A percentile compares a stretch with the other conserved stretches of the same genome.
phyloP scores from a whole-genome alignment of 1,139 yeast species.

The Kodamaea plutei region DNA sequence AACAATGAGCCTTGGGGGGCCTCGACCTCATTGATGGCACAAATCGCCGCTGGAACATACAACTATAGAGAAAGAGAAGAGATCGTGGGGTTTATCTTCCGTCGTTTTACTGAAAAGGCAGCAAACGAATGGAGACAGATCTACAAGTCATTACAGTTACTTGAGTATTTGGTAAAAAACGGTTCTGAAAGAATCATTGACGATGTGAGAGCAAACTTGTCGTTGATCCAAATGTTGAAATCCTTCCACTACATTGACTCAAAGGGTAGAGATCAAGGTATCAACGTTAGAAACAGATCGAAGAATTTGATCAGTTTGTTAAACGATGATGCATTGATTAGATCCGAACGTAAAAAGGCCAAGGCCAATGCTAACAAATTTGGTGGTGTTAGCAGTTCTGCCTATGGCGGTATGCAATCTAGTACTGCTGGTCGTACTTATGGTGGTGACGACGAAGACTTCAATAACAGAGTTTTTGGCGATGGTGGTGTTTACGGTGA shows the following conservation, averaged over 20 bases:
- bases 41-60: constrained; percentile 92
- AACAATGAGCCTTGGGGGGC: constrained; percentile 99
- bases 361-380: constrained; percentile 79
- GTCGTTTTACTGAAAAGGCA: constrained; percentile 89
- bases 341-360: constrained; percentile 86
- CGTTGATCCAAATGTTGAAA: constrained; percentile 82
- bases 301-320: constrained; percentile 68
- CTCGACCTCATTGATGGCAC: constrained; percentile 84
- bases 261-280: constrained; percentile 94
- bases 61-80: constrained; percentile 81
- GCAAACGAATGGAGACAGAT: constrained; percentile 99
- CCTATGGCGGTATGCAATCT: constrained; percentile 45
- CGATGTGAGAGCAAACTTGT: constrained; percentile 82
- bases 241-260: constrained; percentile 92
- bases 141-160: constrained; percentile 84
- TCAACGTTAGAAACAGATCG: constrained; percentile 88
- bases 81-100: constrained; percentile 63
- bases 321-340: constrained; percentile 70
- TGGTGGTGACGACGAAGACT: constrained; percentile 49
- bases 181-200: constrained; percentile 95
- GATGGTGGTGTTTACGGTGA: constrained; percentile 80
- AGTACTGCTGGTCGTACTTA: constrained; percentile 35
- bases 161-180: constrained; percentile 86
- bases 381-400: constrained; percentile 59
- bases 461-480: constrained; percentile 61